Percentiles rank a stretch among this genome's conserved stretches.
phyloP scores from a whole-genome alignment of 352 stramenopile species.

The Phytophthora crassamura region DNA sequence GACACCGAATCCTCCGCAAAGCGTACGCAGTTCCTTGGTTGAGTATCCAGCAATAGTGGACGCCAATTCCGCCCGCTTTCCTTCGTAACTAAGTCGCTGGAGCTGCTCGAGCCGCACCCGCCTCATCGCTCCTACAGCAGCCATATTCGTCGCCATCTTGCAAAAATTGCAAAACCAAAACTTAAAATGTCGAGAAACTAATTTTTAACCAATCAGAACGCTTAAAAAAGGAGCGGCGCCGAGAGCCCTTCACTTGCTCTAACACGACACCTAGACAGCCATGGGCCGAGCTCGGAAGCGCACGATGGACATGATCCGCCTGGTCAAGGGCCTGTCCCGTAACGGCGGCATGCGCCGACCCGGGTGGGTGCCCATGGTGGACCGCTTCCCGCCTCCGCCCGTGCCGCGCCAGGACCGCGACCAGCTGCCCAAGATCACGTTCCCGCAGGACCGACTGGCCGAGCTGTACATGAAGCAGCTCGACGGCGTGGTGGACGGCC shows the following conservation, averaged over 20 bases:
- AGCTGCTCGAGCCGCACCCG: constrained; percentile 15
- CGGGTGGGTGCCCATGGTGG: constrained; percentile 75
- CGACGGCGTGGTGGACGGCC: constrained; percentile 69
- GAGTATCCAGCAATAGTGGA: constrained; percentile 5
- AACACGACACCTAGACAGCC: constrained; percentile 14
- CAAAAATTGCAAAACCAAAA: too few relatives aligned
- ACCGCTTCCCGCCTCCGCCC: constrained; percentile 78
- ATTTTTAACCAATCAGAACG: constrained; percentile 7
- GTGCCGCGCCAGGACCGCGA: constrained; percentile 79
- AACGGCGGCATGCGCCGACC: constrained; percentile 82
- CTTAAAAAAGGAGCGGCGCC: constrained; percentile 19
- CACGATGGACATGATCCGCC: constrained; percentile 80
- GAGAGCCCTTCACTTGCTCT: constrained; percentile 20
- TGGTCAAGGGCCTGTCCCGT: constrained; percentile 78
- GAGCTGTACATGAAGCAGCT: constrained; percentile 84
- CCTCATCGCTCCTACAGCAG: neutral
- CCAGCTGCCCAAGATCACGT: constrained; percentile 79
- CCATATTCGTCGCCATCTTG: neutral
- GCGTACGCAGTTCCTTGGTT: constrained; percentile 15
- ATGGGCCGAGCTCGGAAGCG: constrained; percentile 85
- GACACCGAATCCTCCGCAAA: constrained; percentile 16
- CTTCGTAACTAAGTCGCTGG: constrained; percentile 17
- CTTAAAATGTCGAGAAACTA: too few relatives aligned
- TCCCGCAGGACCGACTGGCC: constrained; percentile 85
- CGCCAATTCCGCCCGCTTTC: constrained; percentile 7